phyloP scores from a whole-genome alignment of 768 basidiomycete genomes.

The Gloeopeniophorella convolvens region DNA sequence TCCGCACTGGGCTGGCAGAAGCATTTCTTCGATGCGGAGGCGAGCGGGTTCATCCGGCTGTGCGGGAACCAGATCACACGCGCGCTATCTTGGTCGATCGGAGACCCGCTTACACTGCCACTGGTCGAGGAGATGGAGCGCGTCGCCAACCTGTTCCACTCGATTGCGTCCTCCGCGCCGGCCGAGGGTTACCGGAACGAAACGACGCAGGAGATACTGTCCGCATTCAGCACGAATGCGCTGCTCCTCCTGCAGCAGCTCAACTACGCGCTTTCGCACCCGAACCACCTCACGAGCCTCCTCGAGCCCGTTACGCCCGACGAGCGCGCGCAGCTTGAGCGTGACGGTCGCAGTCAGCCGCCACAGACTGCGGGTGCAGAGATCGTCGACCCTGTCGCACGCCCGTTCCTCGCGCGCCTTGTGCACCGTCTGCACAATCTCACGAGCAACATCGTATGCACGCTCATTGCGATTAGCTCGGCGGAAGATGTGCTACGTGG shows the following conservation, averaged over 20 bases:
- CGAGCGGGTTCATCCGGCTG: slow-evolving; percentile 78
- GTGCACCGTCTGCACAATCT: slow-evolving; percentile 67
- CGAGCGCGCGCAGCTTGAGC: slow-evolving; percentile 64
- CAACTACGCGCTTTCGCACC: slow-evolving; percentile 87
- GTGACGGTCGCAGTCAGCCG: slow-evolving; percentile 35
- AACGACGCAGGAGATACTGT: slow-evolving; percentile 56
- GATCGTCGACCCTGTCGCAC: slow-evolving; percentile 54
- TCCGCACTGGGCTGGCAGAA: slow-evolving; percentile 54
- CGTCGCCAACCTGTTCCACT: slow-evolving; percentile 69
- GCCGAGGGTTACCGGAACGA: slow-evolving; percentile 39
- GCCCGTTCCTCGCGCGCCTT: slow-evolving; percentile 66
- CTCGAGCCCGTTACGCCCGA: slow-evolving; percentile 75
- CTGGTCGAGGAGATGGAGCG: slow-evolving; percentile 80
- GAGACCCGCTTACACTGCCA: slow-evolving; percentile 68
- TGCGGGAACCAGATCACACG: slow-evolving; percentile 75
- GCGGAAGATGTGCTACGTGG: slow-evolving; percentile 61
- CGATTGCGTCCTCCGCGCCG: slow-evolving; percentile 56
- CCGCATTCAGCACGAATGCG: slow-evolving; percentile 60
- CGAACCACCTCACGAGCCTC: slow-evolving; percentile 76
- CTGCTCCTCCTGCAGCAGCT: slow-evolving; percentile 77
- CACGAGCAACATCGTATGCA: slow-evolving; percentile 61
- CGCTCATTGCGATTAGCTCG: slow-evolving; percentile 62
- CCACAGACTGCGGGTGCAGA: slow-evolving; percentile 35
- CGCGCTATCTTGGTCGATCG: slow-evolving; percentile 77
- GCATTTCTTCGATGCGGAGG: slow-evolving; percentile 79